Base-by-base conservation (phyloP, 73 alveolate species). In the Paramecium primaurelia region DNA sequence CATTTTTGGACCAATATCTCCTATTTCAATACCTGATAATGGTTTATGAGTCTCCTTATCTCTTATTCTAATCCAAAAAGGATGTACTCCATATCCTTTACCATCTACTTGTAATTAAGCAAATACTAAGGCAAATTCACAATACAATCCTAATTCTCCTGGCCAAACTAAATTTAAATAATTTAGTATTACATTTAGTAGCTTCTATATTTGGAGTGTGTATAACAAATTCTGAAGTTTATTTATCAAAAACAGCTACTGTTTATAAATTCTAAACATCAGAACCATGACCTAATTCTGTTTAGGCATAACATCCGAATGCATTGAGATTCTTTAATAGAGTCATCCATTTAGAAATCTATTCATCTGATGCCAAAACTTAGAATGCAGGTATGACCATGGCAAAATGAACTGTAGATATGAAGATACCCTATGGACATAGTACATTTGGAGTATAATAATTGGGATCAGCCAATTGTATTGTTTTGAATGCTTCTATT, bases 1-100 rank as follows among this genome's bases (percentile, higher is more conserved):
- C 59, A 87, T 59, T 80, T 97, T 97, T 9, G 99, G 99, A 54
- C 99, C 99, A 71, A 97, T 97, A 73, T 97, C 99, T 30, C 99
- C 99, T 6, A 93, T 92, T 20, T 86, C 92, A 34, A 97, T 93
- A 3, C 99, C 99, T 7, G 96, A 95, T 20, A 97, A 73, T 4
- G 97, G 96, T 68, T 88, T 44, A 42, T 92, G 96, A 58, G 98
- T 95, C 59, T 95, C 88, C 22, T 47, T 34, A 71, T 96, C 98
- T 86, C 99, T 84, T 47, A 96, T 96, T 89, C 89, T 95, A 12
- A 97, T 97, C 86, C 96, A 84, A 93, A 97, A 96, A 2, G 97
- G 95, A 71, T 97, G 98, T n/a, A 96, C 97, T 34, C 99, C 99
- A 64, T 91, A 85, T 86, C 95, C 95, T 42, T 59, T 92, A 2